Evolutionary conservation across 2,329 filamentous ascomycete species (phyloP).

Genomic region (Xylariomycetidae sp.): DNA sequence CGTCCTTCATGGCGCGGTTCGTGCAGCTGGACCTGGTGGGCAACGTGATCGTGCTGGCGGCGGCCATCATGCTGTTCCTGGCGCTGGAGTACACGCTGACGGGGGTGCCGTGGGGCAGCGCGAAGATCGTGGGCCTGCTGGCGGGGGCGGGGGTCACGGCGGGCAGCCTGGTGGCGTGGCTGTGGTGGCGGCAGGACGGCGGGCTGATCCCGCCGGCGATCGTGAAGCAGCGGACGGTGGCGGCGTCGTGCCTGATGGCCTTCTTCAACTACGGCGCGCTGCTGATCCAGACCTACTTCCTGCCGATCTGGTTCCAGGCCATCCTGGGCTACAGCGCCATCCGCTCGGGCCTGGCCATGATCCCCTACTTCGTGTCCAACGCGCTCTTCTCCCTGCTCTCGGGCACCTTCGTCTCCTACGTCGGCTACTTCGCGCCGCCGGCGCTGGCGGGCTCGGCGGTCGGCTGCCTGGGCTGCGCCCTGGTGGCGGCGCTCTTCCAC

Average conservation of each 20-base stretch:
- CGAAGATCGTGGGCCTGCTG: slow-evolving; percentile 35
- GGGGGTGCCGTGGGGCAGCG: slow-evolving; percentile 36
- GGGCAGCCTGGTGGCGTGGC: slow-evolving; percentile 27
- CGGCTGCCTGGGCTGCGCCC: slow-evolving; percentile 29
- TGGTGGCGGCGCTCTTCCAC: slow-evolving; percentile 29
- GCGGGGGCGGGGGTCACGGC: slow-evolving; percentile 17
- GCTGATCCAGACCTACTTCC: slow-evolving; percentile 38
- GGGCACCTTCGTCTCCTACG: slow-evolving; percentile 17
- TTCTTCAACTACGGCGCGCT: slow-evolving; percentile 37
- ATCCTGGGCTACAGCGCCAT: slow-evolving; percentile 23
- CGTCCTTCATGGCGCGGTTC: slow-evolving; percentile 17
- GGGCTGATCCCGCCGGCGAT: slow-evolving; percentile 39
- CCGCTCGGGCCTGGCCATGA: slow-evolving; percentile 19
- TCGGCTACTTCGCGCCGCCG: slow-evolving; percentile 19
- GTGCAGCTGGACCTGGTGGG: slow-evolving; percentile 33
- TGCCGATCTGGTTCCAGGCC: slow-evolving; percentile 36
- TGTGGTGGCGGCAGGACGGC: slow-evolving; percentile 32
- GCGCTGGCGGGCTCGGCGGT: slow-evolving; percentile 21
- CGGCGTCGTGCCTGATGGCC: slow-evolving; percentile 31
- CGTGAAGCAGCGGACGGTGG: slow-evolving; percentile 35
- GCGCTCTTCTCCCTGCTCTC: slow-evolving; percentile 18
- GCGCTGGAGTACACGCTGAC: slow-evolving; percentile 42
- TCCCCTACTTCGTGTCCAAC: slow-evolving; percentile 20
- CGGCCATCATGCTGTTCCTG: slow-evolving; percentile 39
- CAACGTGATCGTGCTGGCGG: slow-evolving; percentile 36